These are phyloP conservation scores for Neonectria hederae DNA, from an alignment of 2,329 filamentous ascomycete species.

Conservation along the genomic window DNA sequence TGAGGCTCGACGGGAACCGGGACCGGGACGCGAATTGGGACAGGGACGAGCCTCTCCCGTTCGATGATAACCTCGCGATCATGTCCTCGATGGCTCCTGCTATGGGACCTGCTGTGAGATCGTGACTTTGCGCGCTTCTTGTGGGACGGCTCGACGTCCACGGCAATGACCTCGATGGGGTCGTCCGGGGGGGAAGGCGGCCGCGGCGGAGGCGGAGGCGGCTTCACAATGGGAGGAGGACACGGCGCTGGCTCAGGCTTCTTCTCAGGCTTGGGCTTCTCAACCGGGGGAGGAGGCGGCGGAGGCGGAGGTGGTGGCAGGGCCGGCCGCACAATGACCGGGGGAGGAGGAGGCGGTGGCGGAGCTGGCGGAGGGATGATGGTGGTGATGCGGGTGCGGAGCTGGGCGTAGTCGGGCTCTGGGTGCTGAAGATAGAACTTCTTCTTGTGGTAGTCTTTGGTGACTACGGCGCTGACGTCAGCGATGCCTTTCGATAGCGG, in stretches of 20 bases:
- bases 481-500: slow-evolving; percentile 28
- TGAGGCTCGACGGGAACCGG: slow-evolving; percentile 51
- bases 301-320: slow-evolving; percentile 40
- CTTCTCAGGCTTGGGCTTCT: slow-evolving; percentile 23
- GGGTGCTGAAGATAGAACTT: slow-evolving; percentile 55
- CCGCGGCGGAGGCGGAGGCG: slow-evolving; percentile 33
- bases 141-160: slow-evolving; percentile 47
- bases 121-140: slow-evolving; percentile 43
- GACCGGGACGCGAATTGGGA: slow-evolving; percentile 53
- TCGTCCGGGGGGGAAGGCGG: slow-evolving; percentile 43
- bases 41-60: slow-evolving; percentile 59
- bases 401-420: slow-evolving; percentile 49
- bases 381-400: slow-evolving; percentile 50
- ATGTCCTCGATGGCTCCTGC: slow-evolving; percentile 40
- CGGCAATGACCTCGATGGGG: slow-evolving; percentile 52
- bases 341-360: slow-evolving; percentile 41
- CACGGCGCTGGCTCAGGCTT: slow-evolving; percentile 30
- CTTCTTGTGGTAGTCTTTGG: slow-evolving; percentile 50
- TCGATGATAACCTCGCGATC: slow-evolving; percentile 62
- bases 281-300: slow-evolving; percentile 13
- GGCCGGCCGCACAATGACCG: slow-evolving; percentile 31
- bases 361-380: slow-evolving; percentile 52
- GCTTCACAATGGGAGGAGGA: slow-evolving; percentile 37
- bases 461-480: slow-evolving; percentile 41
- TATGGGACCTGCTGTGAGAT: slow-evolving; percentile 44